Conservation (phyloP, 1,139 yeast genomes). For the Lodderomyces jiufengensis region DNA sequence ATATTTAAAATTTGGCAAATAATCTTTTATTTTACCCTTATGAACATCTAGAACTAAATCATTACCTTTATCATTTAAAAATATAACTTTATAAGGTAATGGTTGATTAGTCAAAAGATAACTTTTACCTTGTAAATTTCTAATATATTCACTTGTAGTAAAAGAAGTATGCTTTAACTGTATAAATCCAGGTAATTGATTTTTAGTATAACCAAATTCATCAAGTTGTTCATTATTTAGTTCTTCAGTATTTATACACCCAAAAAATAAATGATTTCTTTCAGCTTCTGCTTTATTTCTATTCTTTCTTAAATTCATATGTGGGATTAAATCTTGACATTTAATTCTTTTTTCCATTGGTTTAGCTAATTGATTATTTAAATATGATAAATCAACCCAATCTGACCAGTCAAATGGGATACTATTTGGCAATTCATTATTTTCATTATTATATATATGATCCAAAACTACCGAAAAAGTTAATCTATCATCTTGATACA, state of each 20-base stretch:
- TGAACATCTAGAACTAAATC: conserved; percentile 9
- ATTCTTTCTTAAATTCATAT: conserved; percentile 3
- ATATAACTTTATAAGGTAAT: conserved; percentile 20
- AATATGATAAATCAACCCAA: conserved; percentile 22
- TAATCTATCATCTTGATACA: conserved; percentile 10
- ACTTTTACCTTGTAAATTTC: conserved; percentile 23
- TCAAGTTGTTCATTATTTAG: conserved; percentile 16
- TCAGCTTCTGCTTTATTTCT: conserved; percentile 3
- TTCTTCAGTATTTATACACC: conserved; percentile 18
- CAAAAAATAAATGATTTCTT: conserved; percentile 6
- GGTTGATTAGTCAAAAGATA: conserved; percentile 20
- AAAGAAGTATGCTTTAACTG: conserved; percentile 15
- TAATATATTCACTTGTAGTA: conserved; percentile 17
- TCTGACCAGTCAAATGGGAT: conserved; percentile 35
- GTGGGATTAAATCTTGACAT: conserved; percentile 16
- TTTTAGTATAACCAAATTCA: conserved; percentile 16
- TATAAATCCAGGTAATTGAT: conserved; percentile 20
- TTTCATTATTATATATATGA: not conserved
- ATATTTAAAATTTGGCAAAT: not conserved
- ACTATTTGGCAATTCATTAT: not conserved
- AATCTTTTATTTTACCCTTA: conserved; percentile 3
- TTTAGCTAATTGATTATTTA: conserved; percentile 37
- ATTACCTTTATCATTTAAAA: conserved; percentile 21
- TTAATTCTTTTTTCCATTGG: conserved; percentile 17
- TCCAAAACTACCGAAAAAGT: conserved; percentile 9